Base-by-base conservation (phyloP, 352 stramenopile genomes). In the Globisporangium emineosum region DNA sequence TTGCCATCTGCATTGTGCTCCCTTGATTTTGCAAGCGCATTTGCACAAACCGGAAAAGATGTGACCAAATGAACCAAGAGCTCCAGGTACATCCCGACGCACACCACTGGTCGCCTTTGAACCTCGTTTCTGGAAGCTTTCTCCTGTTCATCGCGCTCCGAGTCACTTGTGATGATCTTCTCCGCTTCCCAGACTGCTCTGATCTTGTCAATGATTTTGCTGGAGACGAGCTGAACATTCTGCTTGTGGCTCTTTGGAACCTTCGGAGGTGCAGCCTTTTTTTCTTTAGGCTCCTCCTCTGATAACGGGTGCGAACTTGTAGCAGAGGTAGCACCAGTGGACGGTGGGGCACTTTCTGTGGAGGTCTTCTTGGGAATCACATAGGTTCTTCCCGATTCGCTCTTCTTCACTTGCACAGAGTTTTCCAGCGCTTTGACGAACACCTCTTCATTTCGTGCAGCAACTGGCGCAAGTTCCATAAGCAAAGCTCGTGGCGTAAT, bases 401-500 rank as follows among this genome's bases (percentile, higher is more conserved):
- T 93, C 45, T 89, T 93, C 66, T 90, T 91, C 29, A 96, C 77
- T 21, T 72, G 58, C 10, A 96, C 76, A 3, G 84, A 78, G 23
- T 85, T 86, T 37, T 84, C 64, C 8, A 96, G 68, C 17, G 88
- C 88, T 45, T 83, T 78, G 10, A 91, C 62, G 56, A 96, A 94
- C 15, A 94, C 68, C 13, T 75, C 70, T 66, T 96, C 86, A 66
- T 93, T 91, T 23, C 86, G 77, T 30, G 83, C 71, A 42, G 86
- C 86, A 33, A 91, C 77, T 17, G 80, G 49, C 5, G 84, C 85
- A 15, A 96, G 71, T 40, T 96, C 88, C 64, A 85, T 93, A 21
- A 96, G 74, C 55, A 96, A 70, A 2, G 84, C 83, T 23, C 86
- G 85, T 17, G 86, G 88, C 0, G 81, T 93, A 51, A 94, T 93